Evolutionary conservation across 768 basidiomycete genomes (phyloP), one percentile per base, ranked within the genome.

Genomic region (Agaricus blazei): DNA sequence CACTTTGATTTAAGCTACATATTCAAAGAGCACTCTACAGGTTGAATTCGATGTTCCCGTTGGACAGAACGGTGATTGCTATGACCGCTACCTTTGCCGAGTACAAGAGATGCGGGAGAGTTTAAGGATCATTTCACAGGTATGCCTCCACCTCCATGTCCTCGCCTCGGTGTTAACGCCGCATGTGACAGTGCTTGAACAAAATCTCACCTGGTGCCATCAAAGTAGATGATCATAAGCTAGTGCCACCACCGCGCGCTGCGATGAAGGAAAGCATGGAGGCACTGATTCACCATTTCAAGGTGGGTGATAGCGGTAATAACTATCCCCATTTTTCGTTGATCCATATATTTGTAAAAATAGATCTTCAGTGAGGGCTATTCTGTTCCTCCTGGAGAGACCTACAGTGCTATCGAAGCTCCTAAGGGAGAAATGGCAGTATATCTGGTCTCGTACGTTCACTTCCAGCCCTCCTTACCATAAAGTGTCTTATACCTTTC

Each of bases 251-350:
- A 28, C 94, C 96, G 12, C 87, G 96, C 55, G 95, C 96, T 0
- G 87, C 87, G 54, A 99, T 99, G 97, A 99, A 99, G 74, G 97
- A 99, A 76, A 92, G 87, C 72, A 98, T 98, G 94, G 95, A 98
- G 72, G 84, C 88, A 5, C 80, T 98, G 54, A 98, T 99, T 62
- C 96, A 99, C 68, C 96, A 98, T 76, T 98, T 99, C 79, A 99
- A 99, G 79, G 91, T 82, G 58, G 15, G 60, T 62, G 14, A 12
- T 36, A 7, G 4, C 34, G 5, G 14, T n/a, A 37, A 15, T 11
- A 28, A 34, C 34, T 34, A 34, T 34, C 3, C 15, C 29, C 27
- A n/a, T 4, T 29, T 19, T 9, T 48, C 2, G 9, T 19, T 29
- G n/a, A 29, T 28, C n/a, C 28, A 29, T 34, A 12, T 19, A 19